Conservation (phyloP, 352 stramenopile genomes). For the Globisporangium mamillatum region DNA sequence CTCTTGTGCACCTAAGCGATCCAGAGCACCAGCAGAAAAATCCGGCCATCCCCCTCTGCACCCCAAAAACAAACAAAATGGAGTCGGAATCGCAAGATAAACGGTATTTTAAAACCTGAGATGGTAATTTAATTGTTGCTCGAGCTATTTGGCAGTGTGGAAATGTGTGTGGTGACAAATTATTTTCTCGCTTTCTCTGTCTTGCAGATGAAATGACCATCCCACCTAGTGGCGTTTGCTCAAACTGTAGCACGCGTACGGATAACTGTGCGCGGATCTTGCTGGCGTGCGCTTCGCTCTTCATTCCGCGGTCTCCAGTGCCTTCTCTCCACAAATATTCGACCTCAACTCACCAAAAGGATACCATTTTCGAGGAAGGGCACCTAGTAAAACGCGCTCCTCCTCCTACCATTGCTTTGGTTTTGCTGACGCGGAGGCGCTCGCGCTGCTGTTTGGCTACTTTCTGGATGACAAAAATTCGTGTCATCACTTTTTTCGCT, state of each 20-base stretch:
- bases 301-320: not conserved
- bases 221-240: not conserved
- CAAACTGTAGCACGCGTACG: not conserved
- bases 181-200: not conserved
- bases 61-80: not conserved
- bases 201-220: not conserved
- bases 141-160: too few species aligned
- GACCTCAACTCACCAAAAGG: not conserved
- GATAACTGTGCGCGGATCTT: constrained; percentile 1
- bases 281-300: not conserved
- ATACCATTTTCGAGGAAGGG: not conserved
- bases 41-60: not conserved
- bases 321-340: not conserved
- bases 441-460: constrained; percentile 6
- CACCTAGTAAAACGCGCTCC: not conserved
- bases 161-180: not conserved
- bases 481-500: not conserved
- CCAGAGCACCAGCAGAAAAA: constrained; percentile 6
- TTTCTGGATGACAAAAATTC: not conserved
- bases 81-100: not conserved
- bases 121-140: not conserved
- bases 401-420: not conserved
- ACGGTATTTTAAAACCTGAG: not conserved
- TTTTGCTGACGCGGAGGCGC: constrained; percentile 4
- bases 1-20: not conserved